A percentile compares a stretch with the other conserved stretches of the same genome.
phyloP scores from a whole-genome alignment of 106 monocot species.

The Dioscorea alata region DNA sequence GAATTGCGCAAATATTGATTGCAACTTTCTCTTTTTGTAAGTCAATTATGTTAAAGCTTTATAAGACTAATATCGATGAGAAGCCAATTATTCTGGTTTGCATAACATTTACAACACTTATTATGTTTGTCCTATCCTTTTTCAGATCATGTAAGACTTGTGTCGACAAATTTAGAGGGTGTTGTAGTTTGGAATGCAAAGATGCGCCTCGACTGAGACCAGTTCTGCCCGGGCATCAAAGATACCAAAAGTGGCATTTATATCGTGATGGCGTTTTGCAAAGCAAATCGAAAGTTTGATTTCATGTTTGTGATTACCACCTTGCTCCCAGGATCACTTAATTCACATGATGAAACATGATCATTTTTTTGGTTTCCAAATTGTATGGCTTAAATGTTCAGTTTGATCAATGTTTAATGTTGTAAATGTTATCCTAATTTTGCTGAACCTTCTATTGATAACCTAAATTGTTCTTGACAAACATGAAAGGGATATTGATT shows the following conservation, averaged over 20 bases:
- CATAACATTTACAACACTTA: neutral
- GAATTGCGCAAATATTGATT: conserved; percentile 93
- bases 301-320: neutral
- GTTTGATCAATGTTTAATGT: too few species aligned
- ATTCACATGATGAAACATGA: too few species aligned
- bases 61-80: neutral
- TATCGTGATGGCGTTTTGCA: conserved; percentile 53
- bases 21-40: conserved; percentile 89
- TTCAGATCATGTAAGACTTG: conserved; percentile 67
- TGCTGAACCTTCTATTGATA: too few species aligned
- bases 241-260: conserved; percentile 80
- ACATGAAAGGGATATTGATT: too few species aligned
- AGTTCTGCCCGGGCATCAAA: conserved; percentile 44
- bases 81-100: neutral
- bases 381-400: too few species aligned
- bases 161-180: conserved; percentile 58
- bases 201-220: conserved; percentile 65
- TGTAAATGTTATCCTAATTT: too few species aligned
- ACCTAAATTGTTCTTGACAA: too few species aligned
- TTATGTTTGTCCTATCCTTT: conserved; percentile 2
- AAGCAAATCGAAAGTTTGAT: neutral
- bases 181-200: conserved; percentile 69
- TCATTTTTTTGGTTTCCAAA: too few species aligned
- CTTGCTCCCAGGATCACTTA: too few species aligned
- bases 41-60: conserved; percentile 5